These are phyloP conservation scores for Cucurbita ficifolia DNA, from an alignment of 306 rosid genomes.

Conservation along the genomic window DNA sequence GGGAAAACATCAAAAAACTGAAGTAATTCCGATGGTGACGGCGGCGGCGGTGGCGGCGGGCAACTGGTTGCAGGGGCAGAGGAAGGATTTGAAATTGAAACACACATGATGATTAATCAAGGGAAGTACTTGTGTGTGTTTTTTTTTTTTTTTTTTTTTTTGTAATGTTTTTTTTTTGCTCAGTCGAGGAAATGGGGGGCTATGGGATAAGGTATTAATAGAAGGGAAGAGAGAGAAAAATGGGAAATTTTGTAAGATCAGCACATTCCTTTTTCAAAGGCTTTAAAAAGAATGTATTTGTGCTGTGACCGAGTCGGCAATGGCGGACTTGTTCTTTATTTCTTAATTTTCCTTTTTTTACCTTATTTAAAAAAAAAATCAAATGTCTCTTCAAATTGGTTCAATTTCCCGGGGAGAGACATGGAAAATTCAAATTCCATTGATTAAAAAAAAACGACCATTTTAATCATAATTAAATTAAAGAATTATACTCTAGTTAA, in stretches of 20 bases:
- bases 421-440: too few relatives aligned
- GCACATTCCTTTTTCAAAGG: not conserved
- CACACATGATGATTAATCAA: not conserved
- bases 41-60: not conserved
- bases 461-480: too few relatives aligned
- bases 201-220: conserved; percentile 7
- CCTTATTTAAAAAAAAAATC: too few relatives aligned
- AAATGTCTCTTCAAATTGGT: too few relatives aligned
- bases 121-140: not conserved
- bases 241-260: not conserved
- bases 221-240: not conserved
- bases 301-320: not conserved
- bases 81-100: not conserved
- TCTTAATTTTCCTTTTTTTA: not conserved
- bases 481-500: too few relatives aligned
- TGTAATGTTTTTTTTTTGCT: not conserved
- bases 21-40: not conserved
- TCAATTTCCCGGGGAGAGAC: too few relatives aligned
- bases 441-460: too few relatives aligned
- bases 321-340: not conserved
- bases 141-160: not conserved
- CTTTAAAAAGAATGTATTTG: not conserved
- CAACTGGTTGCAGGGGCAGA: not conserved
- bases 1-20: not conserved
- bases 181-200: not conserved